These are phyloP conservation scores for Leccinum colubrinum DNA, from an alignment of 1,284 basidiomycete genomes.

Conservation along the genomic window DNA sequence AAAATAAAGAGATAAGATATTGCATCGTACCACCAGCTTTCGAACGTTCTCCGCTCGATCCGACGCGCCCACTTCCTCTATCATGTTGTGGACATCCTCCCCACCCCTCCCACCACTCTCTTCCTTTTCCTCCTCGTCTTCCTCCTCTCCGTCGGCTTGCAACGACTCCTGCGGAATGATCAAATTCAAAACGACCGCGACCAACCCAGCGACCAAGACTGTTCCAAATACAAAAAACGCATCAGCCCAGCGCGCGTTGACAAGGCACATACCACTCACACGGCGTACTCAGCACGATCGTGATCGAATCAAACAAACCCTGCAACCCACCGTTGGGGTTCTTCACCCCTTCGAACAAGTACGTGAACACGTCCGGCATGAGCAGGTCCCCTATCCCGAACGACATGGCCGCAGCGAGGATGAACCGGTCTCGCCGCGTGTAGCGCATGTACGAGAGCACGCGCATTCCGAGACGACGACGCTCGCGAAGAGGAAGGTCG, in stretches of 20 bases:
- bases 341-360: slow-evolving; percentile 66
- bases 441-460: slow-evolving; percentile 68
- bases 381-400: slow-evolving; percentile 75
- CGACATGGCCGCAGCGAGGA: slow-evolving; percentile 68
- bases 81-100: slow-evolving; percentile 27
- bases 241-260: slow-evolving; percentile 17
- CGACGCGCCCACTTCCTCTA: slow-evolving; percentile 15
- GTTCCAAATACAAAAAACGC: not conserved
- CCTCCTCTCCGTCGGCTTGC: slow-evolving; percentile 18
- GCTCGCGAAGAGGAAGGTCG: slow-evolving; percentile 72
- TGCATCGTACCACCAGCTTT: not conserved
- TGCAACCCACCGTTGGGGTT: slow-evolving; percentile 57
- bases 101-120: slow-evolving; percentile 12
- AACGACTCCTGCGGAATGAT: slow-evolving; percentile 53
- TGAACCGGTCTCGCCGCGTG: slow-evolving; percentile 33
- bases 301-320: slow-evolving; percentile 77
- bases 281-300: slow-evolving; percentile 75
- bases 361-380: slow-evolving; percentile 57
- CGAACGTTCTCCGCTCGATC: not conserved
- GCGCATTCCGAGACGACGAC: slow-evolving; percentile 70
- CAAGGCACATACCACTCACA: slow-evolving; percentile 49
- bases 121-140: slow-evolving; percentile 21
- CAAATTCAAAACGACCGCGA: slow-evolving; percentile 64
- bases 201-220: slow-evolving; percentile 66
- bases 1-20: not conserved